phyloP scores from a whole-genome alignment of 2,329 filamentous ascomycete genomes.

The Cladosporium halotolerans region DNA sequence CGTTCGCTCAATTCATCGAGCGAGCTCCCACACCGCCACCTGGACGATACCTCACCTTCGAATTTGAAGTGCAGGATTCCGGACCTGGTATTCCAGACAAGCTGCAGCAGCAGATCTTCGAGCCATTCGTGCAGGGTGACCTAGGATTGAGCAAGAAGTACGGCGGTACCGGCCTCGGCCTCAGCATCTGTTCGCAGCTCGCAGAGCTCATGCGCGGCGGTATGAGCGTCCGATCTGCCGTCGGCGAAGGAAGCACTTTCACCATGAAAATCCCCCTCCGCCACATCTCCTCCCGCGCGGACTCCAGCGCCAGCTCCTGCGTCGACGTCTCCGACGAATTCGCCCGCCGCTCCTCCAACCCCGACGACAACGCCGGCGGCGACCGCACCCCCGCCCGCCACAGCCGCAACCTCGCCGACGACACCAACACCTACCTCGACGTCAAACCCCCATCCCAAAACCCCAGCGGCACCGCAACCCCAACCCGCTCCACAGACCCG shows the following conservation, averaged over 20 bases:
- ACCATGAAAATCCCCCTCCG: slow-evolving; percentile 75
- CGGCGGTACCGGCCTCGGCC: slow-evolving; percentile 77
- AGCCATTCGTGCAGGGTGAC: slow-evolving; percentile 92
- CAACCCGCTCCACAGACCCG: slow-evolving; percentile 42
- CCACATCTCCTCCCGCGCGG: slow-evolving; percentile 63
- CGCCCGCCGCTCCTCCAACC: slow-evolving; percentile 3
- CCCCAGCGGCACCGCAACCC: slow-evolving; percentile 29
- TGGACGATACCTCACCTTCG: slow-evolving; percentile 65
- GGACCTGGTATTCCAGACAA: slow-evolving; percentile 76
- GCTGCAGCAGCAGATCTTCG: slow-evolving; percentile 78
- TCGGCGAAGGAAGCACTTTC: slow-evolving; percentile 72
- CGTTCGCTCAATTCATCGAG: slow-evolving; percentile 32
- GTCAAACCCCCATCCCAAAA: slow-evolving; percentile 17
- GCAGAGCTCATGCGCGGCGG: slow-evolving; percentile 75
- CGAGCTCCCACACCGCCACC: slow-evolving; percentile 44
- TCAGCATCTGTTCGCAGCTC: slow-evolving; percentile 85
- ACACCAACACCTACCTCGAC: slow-evolving; percentile 4
- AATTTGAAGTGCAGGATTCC: slow-evolving; percentile 84
- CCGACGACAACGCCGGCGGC: neutral
- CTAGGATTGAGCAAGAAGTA: slow-evolving; percentile 82
- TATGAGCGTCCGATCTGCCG: slow-evolving; percentile 64
- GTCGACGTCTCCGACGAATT: slow-evolving; percentile 19
- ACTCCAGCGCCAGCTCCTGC: slow-evolving; percentile 40
- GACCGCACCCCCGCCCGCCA: slow-evolving; percentile 12
- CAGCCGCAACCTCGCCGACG: slow-evolving; percentile 16